Evolutionary conservation across 306 rosid species (phyloP).

Genomic region (Oemleria cerasiformis): DNA sequence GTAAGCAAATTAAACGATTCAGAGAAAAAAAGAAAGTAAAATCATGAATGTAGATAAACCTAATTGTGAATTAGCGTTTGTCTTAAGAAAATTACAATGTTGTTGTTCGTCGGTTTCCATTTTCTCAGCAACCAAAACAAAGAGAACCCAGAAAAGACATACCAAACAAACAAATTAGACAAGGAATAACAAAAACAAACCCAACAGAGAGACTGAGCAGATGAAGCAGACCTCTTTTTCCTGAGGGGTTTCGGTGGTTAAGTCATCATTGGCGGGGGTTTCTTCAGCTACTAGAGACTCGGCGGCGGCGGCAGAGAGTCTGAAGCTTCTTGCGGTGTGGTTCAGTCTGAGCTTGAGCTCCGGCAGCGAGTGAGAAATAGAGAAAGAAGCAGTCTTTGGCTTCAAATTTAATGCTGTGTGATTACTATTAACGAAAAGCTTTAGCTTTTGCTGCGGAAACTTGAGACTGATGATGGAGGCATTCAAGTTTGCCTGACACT

Average conservation of each 20-base stretch:
- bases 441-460: not conserved
- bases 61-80: not conserved
- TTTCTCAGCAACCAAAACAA: conserved; percentile 10
- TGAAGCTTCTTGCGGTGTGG: conserved; percentile 2
- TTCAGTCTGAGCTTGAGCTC: conserved; percentile 1
- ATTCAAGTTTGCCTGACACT: conserved; percentile 37
- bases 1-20: not conserved
- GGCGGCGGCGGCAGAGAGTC: conserved; percentile 33
- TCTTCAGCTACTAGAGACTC: conserved; percentile 38
- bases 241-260: conserved; percentile 20
- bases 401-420: conserved; percentile 1
- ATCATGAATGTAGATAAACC: not conserved
- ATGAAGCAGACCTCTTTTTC: conserved; percentile 33
- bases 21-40: not conserved
- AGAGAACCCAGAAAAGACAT: not conserved
- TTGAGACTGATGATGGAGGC: conserved; percentile 15
- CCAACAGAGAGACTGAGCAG: not conserved
- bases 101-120: not conserved
- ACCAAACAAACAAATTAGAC: not conserved
- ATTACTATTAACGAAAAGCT: not conserved
- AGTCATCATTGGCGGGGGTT: conserved; percentile 16
- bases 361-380: conserved; percentile 16
- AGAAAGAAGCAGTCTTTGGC: conserved; percentile 18
- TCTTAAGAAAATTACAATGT: not conserved
- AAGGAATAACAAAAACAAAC: not conserved